Base-by-base conservation (phyloP, 805 yeast species). In the Wickerhamomyces kurtzmanii region DNA sequence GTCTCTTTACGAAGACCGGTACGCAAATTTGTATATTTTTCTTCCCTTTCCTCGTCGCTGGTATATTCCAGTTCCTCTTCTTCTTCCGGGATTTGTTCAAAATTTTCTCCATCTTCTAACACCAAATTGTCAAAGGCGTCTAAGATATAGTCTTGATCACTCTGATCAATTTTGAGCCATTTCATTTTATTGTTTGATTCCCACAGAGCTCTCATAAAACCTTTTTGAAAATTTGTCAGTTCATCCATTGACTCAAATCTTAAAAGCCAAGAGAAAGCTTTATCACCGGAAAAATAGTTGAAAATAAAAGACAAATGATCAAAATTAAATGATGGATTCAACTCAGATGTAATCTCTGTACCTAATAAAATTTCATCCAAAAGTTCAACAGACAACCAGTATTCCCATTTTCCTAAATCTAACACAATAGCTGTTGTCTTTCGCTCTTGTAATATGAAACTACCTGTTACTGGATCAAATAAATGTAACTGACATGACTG, bases 261-360 rank as follows among this genome's bases (percentile, higher is more conserved):
- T 21, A 82, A 40, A 38, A 82, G 59, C 67, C 79, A 81, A 1
- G 94, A 76, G 15, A 63, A 56, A 0, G 75, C 66, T 1, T 48
- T 41, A 24, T 43, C 50, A 5, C 49, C 62, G 5, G 54, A 39
- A 16, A 52, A 55, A 36, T 69, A 63, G 47, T 81, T 79, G 64
- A 83, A 85, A 10, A 79, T 65, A 39, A 85, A 79, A 1, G 82
- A 64, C 10, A 50, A 38, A 18, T 65, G 55, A 9, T 66, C 73
- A 35, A 59, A 64, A 44, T 76, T 73, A 46, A 82, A 76, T n/a
- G 68, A 61, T 2, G 91, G 84, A 43, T 68, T 75, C 52, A 84
- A 55, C 17, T 64, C 62, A 9, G 69, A 62, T 8, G 58, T 46
- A 14, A 79, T 47, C 4, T 46, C 47, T 5, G 63, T 49, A 2